Conservation (phyloP, 352 stramenopile species). For the Pythium periplocum region DNA sequence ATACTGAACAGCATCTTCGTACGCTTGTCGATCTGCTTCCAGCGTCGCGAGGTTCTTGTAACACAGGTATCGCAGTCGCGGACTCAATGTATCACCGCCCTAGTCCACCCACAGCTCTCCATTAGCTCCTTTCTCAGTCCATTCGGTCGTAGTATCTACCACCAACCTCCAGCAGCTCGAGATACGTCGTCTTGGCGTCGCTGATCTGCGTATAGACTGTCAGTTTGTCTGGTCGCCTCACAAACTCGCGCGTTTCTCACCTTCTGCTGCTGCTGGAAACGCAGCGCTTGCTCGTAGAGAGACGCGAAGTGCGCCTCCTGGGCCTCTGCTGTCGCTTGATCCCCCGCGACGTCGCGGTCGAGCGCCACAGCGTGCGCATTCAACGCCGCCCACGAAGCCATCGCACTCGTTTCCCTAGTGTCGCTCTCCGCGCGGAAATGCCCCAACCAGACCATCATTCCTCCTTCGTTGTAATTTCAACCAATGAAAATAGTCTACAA, state of each 20-base stretch:
- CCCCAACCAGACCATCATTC: no score
- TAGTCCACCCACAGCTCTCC: conserved; percentile 4
- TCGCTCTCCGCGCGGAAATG: no score
- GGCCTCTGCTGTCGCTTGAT: conserved; percentile 52
- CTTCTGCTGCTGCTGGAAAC: conserved; percentile 53
- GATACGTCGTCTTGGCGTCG: conserved; percentile 35
- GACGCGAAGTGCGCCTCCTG: conserved; percentile 57
- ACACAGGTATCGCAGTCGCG: conserved; percentile 58
- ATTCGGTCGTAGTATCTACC: no score
- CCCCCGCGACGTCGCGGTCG: neutral
- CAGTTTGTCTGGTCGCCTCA: neutral
- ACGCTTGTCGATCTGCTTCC: conserved; percentile 35
- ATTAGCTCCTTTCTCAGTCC: no score
- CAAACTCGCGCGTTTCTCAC: conserved; percentile 4
- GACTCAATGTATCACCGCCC: conserved; percentile 21
- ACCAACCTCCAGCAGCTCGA: conserved; percentile 9
- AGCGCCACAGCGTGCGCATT: neutral
- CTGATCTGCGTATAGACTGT: conserved; percentile 12
- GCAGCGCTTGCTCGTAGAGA: conserved; percentile 63
- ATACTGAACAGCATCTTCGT: conserved; percentile 33
- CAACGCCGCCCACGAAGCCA: conserved; percentile 1
- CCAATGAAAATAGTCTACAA: neutral
- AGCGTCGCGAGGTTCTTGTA: conserved; percentile 65
- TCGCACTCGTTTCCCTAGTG: neutral
- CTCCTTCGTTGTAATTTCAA: neutral